Evolutionary conservation across 495 filamentous ascomycete species (phyloP).

Genomic region (Penicillium simplicissimum): DNA sequence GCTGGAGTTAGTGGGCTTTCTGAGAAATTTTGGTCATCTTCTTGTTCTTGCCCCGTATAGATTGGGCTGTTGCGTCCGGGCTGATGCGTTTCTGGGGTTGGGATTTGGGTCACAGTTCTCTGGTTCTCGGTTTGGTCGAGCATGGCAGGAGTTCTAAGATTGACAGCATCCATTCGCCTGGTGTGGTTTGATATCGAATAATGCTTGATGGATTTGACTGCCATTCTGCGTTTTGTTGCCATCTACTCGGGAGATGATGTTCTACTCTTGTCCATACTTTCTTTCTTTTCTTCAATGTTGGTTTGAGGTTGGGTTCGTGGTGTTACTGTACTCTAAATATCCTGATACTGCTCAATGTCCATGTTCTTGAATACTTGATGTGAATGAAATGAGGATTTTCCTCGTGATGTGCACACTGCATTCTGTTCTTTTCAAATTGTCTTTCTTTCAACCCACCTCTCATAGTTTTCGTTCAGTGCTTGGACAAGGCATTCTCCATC

Average conservation of each 20-base stretch:
- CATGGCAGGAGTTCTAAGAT: slow-evolving; percentile 46
- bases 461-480: background rate
- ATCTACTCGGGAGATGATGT: slow-evolving; percentile 27
- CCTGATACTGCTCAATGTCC: slow-evolving; percentile 3
- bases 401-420: too few species aligned
- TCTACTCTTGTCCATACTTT: slow-evolving; percentile 3
- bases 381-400: background rate
- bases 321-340: slow-evolving; percentile 21
- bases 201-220: slow-evolving; percentile 14
- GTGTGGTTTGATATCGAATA: slow-evolving; percentile 20
- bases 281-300: slow-evolving; percentile 4
- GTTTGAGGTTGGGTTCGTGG: background rate
- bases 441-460: background rate
- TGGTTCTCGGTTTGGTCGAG: slow-evolving; percentile 32
- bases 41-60: slow-evolving; percentile 19
- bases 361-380: background rate
- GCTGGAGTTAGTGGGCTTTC: slow-evolving; percentile 19
- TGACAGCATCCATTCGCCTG: slow-evolving; percentile 32
- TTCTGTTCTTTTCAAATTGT: background rate
- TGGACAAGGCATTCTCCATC: background rate
- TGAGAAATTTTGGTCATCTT: slow-evolving; percentile 11
- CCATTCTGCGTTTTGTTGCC: slow-evolving; percentile 7
- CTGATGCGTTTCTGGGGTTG: slow-evolving; percentile 11
- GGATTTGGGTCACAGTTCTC: slow-evolving; percentile 17
- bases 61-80: slow-evolving; percentile 13